Evolutionary conservation across 805 yeast species (phyloP), one percentile per base, ranked within the genome.

Genomic region (Cyberlindnera amylophila): DNA sequence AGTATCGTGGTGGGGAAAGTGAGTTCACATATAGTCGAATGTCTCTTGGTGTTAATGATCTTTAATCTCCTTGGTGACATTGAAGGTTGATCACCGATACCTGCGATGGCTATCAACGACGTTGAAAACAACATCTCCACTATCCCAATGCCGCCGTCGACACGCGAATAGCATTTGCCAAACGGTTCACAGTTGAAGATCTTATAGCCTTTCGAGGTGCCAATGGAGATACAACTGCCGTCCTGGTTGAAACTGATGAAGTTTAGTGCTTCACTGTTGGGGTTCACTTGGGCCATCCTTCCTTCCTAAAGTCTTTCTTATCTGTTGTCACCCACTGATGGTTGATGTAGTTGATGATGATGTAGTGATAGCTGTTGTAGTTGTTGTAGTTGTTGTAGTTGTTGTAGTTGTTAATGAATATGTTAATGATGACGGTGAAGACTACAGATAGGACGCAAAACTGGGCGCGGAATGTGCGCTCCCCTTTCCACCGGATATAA

Each of bases 41-140:
- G 63, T 49, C 63, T 67, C 59, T 86, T 87, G 2, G 96, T 86
- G 65, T 93, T 93, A 44, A 90, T 70, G 41, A 91, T 81, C 57
- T 81, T 81, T 46, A 91, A 72, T 50, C 89, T 79, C 46, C 96
- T 72, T n/a, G 96, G 95, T 8, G 87, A 79, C 55, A 79, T 71
- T 4, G 72, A 62, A 3, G 82, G 76, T 45, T 76, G 82, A 45
- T 82, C 86, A 0, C 89, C 89, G 27, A 79, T 57, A 0, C 84
- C 87, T n/a, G 84, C 88, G 12, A 82, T 67, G 5, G 86, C 89
- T 23, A 85, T 63, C 32, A 85, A 64, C 2, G 88, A 80, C 0
- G 91, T 81, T 30, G 80, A 71, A 54, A 81, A 84, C n/a, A 85
- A 69, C 91, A 85, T 84, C 58, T 85, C 91, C 16, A 82, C 75